Conservation (phyloP, 495 filamentous ascomycete genomes). For the Tuber aestivum region DNA sequence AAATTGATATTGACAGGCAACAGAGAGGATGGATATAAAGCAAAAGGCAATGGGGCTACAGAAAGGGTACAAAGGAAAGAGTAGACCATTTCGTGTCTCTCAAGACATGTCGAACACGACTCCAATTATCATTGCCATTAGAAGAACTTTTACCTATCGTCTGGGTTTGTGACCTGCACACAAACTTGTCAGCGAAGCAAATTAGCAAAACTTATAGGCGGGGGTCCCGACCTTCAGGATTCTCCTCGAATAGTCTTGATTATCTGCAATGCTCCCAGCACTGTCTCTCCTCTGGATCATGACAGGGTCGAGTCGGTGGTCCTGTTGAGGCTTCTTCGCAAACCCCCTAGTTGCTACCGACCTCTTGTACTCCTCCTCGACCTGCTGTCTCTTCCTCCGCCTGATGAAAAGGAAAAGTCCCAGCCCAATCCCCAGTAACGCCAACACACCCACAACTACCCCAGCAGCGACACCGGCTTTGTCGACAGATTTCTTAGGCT, state of each 20-base stretch:
- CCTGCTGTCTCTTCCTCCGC: slow-evolving; percentile 61
- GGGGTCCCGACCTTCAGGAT: slow-evolving; percentile 71
- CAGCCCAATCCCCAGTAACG: slow-evolving; percentile 56
- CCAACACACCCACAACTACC: slow-evolving; percentile 78
- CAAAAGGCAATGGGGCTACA: background rate
- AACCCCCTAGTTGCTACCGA: slow-evolving; percentile 66
- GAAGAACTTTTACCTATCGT: slow-evolving; percentile 34
- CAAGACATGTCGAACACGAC: slow-evolving; percentile 13
- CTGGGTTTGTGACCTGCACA: slow-evolving; percentile 40
- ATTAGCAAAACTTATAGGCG: slow-evolving; percentile 15
- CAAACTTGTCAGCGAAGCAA: background rate
- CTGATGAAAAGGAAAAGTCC: slow-evolving; percentile 72
- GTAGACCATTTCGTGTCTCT: background rate
- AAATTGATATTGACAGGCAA: background rate
- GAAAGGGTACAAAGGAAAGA: slow-evolving; percentile 2
- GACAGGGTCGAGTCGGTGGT: slow-evolving; percentile 81
- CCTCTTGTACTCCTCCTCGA: slow-evolving; percentile 73
- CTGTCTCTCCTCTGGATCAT: slow-evolving; percentile 85
- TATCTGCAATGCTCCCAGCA: slow-evolving; percentile 95
- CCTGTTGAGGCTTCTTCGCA: slow-evolving; percentile 53
- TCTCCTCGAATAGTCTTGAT: slow-evolving; percentile 91
- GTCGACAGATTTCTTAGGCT: slow-evolving; percentile 46
- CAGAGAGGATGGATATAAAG: slow-evolving; percentile 27
- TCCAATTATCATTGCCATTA: slow-evolving; percentile 31
- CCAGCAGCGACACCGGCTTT: slow-evolving; percentile 79